Conservation (phyloP, 768 basidiomycete species). For the Boletus patriciae region DNA sequence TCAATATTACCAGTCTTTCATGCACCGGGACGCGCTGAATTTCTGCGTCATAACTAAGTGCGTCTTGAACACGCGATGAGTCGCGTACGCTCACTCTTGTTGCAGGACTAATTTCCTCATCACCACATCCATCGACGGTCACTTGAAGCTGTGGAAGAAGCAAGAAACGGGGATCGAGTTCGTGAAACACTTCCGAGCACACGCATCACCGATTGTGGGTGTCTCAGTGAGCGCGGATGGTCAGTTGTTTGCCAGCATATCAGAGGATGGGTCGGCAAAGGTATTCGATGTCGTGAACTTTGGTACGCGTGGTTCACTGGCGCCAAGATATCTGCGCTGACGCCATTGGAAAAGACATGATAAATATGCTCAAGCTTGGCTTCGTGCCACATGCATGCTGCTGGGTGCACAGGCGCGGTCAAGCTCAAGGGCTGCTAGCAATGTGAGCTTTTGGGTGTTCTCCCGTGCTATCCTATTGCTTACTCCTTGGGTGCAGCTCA, state of each 20-base stretch:
- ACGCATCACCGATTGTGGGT: slow-evolving; percentile 72
- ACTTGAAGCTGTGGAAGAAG: slow-evolving; percentile 99
- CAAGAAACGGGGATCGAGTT: slow-evolving; percentile 95
- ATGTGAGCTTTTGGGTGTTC: slow-evolving; percentile 55
- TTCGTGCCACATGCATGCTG: slow-evolving; percentile 87
- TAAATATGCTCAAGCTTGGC: slow-evolving; percentile 91
- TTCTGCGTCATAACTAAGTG: slow-evolving; percentile 88
- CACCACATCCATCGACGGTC: slow-evolving; percentile 93
- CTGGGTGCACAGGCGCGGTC: slow-evolving; percentile 91
- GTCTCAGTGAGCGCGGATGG: slow-evolving; percentile 92
- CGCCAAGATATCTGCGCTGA: not conserved
- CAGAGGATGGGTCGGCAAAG: slow-evolving; percentile 89
- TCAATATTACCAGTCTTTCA: slow-evolving; percentile 96
- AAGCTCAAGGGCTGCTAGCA: slow-evolving; percentile 85
- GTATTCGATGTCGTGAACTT: slow-evolving; percentile 99
- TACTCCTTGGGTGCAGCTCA: slow-evolving; percentile 51
- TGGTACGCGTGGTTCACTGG: slow-evolving; percentile 53
- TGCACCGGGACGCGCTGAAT: slow-evolving; percentile 93
- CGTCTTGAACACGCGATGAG: slow-evolving; percentile 20
- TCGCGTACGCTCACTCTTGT: slow-evolving; percentile 6
- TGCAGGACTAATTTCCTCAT: slow-evolving; percentile 87
- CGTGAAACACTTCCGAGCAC: slow-evolving; percentile 96
- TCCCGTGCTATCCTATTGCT: slow-evolving; percentile 3
- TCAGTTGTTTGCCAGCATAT: slow-evolving; percentile 85
- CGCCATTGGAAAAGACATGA: slow-evolving; percentile 73